A percentile compares a stretch with the other conserved stretches of the same genome.
Conservation (phyloP, 2,329 filamentous ascomycete species). For the Juglanconis sp. region DNA sequence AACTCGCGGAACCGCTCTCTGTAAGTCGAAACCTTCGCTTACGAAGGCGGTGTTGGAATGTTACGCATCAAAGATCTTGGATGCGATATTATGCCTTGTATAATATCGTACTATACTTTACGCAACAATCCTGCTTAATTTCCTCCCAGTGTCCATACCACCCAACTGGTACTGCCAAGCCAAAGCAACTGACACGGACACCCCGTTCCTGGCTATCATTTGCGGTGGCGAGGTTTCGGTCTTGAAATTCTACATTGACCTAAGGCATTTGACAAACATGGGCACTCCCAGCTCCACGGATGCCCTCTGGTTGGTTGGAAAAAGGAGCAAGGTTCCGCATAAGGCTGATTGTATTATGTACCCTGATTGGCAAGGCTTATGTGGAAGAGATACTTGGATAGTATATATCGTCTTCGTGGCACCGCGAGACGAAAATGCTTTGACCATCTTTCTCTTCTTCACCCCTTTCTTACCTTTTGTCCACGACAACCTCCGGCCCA, state of each 20-base stretch:
- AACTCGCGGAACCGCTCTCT: too few species aligned
- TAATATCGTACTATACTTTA: too few species aligned
- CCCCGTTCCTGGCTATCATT: neutral
- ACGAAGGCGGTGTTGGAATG: too few species aligned
- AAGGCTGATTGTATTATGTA: slow-evolving; percentile 2
- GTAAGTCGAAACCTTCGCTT: too few species aligned
- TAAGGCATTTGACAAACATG: slow-evolving; percentile 14
- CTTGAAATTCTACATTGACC: neutral
- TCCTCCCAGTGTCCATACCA: neutral
- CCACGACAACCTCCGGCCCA: too few species aligned
- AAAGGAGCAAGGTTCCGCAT: neutral
- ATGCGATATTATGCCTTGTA: too few species aligned
- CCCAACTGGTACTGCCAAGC: neutral
- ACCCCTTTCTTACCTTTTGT: too few species aligned
- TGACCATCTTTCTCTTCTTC: too few species aligned
- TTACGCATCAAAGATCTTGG: too few species aligned
- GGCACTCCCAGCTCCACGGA: neutral
- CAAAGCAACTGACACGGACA: neutral
- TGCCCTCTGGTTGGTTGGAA: neutral
- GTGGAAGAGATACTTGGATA: neutral
- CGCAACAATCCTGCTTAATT: neutral
- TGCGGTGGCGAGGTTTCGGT: neutral
- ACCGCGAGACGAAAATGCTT: too few species aligned
- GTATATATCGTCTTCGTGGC: neutral
- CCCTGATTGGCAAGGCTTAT: neutral